Base-by-base conservation (phyloP, 192 early-diverging fungal genomes). In the Thoreauomyces humboldtii region DNA sequence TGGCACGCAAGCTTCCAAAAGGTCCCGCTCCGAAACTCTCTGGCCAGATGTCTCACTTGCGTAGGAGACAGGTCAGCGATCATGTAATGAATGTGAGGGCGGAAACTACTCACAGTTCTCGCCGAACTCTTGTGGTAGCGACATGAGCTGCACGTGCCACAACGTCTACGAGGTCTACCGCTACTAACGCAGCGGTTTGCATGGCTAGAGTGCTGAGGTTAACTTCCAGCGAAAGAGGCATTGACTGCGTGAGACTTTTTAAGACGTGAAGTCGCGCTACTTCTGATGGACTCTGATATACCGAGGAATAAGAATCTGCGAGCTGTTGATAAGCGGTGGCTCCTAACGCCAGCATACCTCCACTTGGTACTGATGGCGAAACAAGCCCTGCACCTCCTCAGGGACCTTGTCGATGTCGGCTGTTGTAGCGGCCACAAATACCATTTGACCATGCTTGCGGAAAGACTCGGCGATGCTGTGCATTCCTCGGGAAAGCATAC, bases 131-230 rank as follows among this genome's bases (percentile, higher is more conserved):
- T 19, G 22, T 9, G 9, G 63, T 17, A 19, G 66, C 66, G 44
- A 44, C 51, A 29, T 47, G 44, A 9, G 52, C 53, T 0, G 95
- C 88, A 32, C 90, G 74, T 9, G 82, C 86, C 27, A 92, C 73
- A 19, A 96, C 67, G 63, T 88, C 84, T 0, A 82, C 87, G 14
- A 98, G 71, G 71, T 98, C 96, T 24, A 90, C 83, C 0, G 89
- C 87, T 12, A 92, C 88, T 56, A 98, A 81, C 1, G 92, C 92
- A 4, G 96, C 95, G 0, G 95, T 98, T 59, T 98, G 94, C 33
- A 88, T 87, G 2, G 96, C 91, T 43, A 98, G 73, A 34, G 79
- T 80, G 2, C 77, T 63, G 29, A 92, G 42, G 28, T 87, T 83
- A 4, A 93, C 84, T 77, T 98, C 94, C 0, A 87, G 86, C 3